Evolutionary conservation across 2,329 filamentous ascomycete genomes (phyloP).

Genomic region (Pseudogymnoascus sp.): DNA sequence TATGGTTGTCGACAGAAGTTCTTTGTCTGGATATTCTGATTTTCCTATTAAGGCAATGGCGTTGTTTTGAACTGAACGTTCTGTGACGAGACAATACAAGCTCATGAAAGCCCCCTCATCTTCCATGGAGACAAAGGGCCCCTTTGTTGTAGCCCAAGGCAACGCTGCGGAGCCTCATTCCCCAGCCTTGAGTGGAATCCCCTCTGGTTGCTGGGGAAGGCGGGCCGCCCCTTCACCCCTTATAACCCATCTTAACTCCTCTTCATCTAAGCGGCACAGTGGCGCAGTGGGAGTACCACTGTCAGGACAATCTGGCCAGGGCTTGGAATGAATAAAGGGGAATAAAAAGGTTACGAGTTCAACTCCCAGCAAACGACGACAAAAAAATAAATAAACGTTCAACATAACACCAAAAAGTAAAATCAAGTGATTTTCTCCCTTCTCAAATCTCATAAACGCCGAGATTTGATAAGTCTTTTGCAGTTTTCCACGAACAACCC

Average conservation of each 20-base stretch:
- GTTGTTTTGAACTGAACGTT: not conserved
- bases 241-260: not conserved
- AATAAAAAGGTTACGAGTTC: not conserved
- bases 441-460: not conserved
- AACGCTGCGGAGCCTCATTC: not conserved
- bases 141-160: not conserved
- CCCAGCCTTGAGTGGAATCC: not conserved
- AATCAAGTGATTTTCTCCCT: slow-evolving; percentile 5
- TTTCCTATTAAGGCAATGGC: not conserved
- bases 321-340: not conserved
- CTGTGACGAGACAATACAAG: not conserved
- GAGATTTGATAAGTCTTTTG: slow-evolving; percentile 8
- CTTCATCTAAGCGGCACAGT: slow-evolving; percentile 1
- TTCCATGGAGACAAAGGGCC: not conserved
- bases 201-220: not conserved
- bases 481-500: not conserved
- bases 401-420: not conserved
- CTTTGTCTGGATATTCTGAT: not conserved
- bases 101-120: not conserved
- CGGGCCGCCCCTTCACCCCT: not conserved
- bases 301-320: slow-evolving; percentile 7
- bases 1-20: not conserved
- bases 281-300: slow-evolving; percentile 9
- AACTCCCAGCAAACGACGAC: not conserved
- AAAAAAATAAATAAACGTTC: not conserved